Evolutionary conservation across 1,284 basidiomycete genomes (phyloP).

Genomic region (Inonotus hispidus): DNA sequence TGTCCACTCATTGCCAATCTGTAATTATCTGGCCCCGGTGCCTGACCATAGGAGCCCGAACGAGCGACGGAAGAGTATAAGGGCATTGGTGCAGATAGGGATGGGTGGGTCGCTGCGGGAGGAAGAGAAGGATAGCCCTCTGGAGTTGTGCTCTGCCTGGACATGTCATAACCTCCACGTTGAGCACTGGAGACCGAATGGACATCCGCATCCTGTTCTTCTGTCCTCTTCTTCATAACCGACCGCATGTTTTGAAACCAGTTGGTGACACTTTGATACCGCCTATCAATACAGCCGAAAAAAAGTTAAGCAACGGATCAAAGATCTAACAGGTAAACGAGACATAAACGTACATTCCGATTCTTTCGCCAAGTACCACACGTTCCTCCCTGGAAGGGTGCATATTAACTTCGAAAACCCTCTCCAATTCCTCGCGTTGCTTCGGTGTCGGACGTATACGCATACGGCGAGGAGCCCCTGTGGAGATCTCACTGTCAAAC

Average conservation of each 20-base stretch:
- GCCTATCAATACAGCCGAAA: constrained; percentile 37
- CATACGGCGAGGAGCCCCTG: constrained; percentile 46
- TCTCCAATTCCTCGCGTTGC: constrained; percentile 62
- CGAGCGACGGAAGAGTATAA: background rate
- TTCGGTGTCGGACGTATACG: constrained; percentile 56
- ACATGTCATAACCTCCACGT: background rate
- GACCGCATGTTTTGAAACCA: constrained; percentile 83
- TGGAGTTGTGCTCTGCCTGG: background rate
- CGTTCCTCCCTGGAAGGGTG: constrained; percentile 64
- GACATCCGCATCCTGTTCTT: constrained; percentile 35
- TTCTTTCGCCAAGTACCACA: constrained; percentile 54
- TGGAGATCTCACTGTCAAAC: constrained; percentile 34
- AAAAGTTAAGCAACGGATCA: constrained; percentile 19
- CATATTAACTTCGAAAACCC: constrained; percentile 52
- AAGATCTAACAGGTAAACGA: constrained; percentile 9
- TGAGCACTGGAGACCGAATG: constrained; percentile 33
- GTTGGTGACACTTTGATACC: constrained; percentile 69
- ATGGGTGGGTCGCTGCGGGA: constrained; percentile 25
- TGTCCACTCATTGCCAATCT: constrained; percentile 19
- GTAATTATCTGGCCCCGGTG: constrained; percentile 19
- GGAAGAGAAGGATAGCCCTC: constrained; percentile 34
- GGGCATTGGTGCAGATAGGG: constrained; percentile 11
- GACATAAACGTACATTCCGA: constrained; percentile 69
- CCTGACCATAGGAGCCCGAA: constrained; percentile 24
- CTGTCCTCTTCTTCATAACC: constrained; percentile 61